Evolutionary conservation across 768 basidiomycete species (phyloP).

Genomic region (Sistotremastrum niveocremeum): DNA sequence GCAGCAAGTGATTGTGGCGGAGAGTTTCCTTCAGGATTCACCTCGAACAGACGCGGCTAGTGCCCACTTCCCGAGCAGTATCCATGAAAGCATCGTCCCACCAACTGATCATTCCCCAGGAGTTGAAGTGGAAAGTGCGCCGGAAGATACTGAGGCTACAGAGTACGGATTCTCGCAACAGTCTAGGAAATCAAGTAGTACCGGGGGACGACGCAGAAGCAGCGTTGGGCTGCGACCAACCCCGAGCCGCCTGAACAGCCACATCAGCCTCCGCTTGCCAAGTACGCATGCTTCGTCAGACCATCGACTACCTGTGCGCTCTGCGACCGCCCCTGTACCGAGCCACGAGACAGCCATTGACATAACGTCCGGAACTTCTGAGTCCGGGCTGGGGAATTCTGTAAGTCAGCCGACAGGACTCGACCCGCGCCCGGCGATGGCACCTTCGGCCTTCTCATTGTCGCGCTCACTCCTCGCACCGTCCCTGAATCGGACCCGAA

Average conservation of each 20-base stretch:
- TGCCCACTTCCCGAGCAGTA: conserved; percentile 1
- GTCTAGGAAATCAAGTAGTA: no score
- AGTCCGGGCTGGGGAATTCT: no score
- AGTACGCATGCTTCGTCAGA: no score
- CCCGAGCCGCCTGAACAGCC: no score
- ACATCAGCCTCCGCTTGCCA: no score
- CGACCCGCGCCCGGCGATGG: conserved; percentile 7
- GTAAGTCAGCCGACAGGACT: conserved; percentile 16
- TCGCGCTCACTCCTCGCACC: conserved; percentile 8
- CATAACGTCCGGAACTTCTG: no score
- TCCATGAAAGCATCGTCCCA: conserved; percentile 10
- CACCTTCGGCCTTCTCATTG: background rate
- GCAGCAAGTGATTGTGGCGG: background rate
- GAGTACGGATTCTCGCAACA: no score
- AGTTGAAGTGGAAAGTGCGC: conserved; percentile 26
- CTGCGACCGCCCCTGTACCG: no score
- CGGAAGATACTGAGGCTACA: conserved; percentile 30
- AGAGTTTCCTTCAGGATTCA: conserved; percentile 4
- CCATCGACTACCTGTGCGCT: no score
- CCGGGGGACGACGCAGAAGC: no score
- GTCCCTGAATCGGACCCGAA: conserved; percentile 6
- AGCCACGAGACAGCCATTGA: no score
- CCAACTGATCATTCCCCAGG: conserved; percentile 10
- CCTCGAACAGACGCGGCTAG: conserved; percentile 2
- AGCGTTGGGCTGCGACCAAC: no score